These are phyloP conservation scores for Gossypium ekmanianum DNA, from an alignment of 345 rosid genomes.

Conservation along the genomic window DNA sequence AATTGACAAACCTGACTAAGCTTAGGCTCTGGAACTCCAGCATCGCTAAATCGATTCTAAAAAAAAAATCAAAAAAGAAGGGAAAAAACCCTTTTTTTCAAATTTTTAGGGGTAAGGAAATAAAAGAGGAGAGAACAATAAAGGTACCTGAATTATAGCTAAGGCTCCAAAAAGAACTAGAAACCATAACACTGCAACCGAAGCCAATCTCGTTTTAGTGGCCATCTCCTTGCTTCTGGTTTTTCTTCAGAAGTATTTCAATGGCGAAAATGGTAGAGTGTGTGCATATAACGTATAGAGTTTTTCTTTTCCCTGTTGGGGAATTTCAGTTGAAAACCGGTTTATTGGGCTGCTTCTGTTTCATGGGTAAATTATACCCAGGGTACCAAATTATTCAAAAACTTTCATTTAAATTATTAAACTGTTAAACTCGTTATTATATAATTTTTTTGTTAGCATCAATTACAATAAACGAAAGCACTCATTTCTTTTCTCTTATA, in stretches of 20 bases:
- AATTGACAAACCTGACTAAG: constrained; percentile 30
- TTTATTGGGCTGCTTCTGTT: neutral
- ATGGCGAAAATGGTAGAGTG: neutral
- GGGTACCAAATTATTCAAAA: too few species aligned
- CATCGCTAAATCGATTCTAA: constrained; percentile 57
- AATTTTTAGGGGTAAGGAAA: neutral
- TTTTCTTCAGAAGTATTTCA: neutral
- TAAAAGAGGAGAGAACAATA: neutral
- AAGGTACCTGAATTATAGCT: constrained; percentile 62
- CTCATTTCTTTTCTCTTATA: too few species aligned
- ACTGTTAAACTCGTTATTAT: too few species aligned
- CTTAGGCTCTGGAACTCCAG: constrained; percentile 37
- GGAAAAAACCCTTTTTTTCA: neutral
- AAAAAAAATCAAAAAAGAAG: neutral
- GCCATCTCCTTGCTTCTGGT: constrained; percentile 42
- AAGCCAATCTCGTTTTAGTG: constrained; percentile 42
- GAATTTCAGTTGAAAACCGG: neutral
- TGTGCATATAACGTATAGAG: too few species aligned
- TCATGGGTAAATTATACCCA: too few species aligned
- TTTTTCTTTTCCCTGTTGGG: neutral
- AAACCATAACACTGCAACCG: constrained; percentile 50
- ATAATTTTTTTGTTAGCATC: too few species aligned
- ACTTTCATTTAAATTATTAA: fast-evolving
- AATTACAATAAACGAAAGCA: fast-evolving
- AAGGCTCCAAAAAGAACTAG: constrained; percentile 59